A percentile compares a stretch with the other conserved stretches of the same genome.
Evolutionary conservation across 169 alveolate species (phyloP).

Genomic region (Plasmodium vinckei): DNA sequence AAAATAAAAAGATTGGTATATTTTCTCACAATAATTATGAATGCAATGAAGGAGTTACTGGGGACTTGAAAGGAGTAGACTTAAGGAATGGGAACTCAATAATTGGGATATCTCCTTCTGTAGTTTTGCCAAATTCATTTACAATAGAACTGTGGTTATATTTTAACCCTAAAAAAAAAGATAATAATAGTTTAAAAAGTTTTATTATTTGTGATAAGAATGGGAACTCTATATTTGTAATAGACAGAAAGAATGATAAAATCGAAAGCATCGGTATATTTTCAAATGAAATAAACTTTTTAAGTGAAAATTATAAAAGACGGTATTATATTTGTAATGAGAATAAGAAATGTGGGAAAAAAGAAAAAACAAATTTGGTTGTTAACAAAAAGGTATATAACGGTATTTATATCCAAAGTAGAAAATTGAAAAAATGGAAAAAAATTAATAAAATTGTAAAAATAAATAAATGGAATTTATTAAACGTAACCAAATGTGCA

Average conservation of each 20-base stretch:
- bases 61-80: constrained; percentile 64
- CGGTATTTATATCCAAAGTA: constrained; percentile 39
- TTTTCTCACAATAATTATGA: constrained; percentile 49
- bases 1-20: background rate
- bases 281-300: constrained; percentile 9
- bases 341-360: background rate
- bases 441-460: constrained; percentile 42
- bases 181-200: constrained; percentile 11
- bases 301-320: constrained; percentile 34
- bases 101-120: constrained; percentile 27
- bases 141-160: constrained; percentile 63
- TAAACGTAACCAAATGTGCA: constrained; percentile 37
- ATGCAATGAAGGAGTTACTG: constrained; percentile 49
- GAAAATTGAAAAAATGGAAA: constrained; percentile 14
- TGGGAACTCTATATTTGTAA: constrained; percentile 58
- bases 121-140: constrained; percentile 25
- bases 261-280: constrained; percentile 36
- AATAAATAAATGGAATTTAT: constrained; percentile 52
- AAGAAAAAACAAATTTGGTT: background rate
- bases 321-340: background rate
- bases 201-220: constrained; percentile 45
- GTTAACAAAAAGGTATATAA: background rate
- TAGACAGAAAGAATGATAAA: constrained; percentile 4
- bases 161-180: constrained; percentile 4
- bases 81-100: constrained; percentile 17